Evolutionary conservation across 805 yeast species (phyloP).

Genomic region (Lachancea sp.): DNA sequence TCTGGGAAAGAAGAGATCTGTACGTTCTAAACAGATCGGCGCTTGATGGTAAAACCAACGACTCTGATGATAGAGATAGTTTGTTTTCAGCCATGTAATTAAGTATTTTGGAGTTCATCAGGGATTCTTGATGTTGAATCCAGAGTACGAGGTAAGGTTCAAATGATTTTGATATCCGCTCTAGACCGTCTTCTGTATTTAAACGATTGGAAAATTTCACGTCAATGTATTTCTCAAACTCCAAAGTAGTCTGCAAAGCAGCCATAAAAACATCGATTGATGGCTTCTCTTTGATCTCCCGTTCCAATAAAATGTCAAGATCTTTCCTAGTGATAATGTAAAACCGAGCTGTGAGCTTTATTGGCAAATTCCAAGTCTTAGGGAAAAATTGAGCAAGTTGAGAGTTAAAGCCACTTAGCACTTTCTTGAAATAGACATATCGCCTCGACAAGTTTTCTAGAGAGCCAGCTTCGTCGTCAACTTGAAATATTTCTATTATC

Average conservation of each 20-base stretch:
- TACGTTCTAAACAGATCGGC: slow-evolving; percentile 80
- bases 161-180: slow-evolving; percentile 56
- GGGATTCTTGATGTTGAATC: slow-evolving; percentile 76
- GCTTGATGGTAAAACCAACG: slow-evolving; percentile 75
- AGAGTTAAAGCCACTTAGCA: slow-evolving; percentile 52
- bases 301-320: slow-evolving; percentile 46
- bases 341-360: slow-evolving; percentile 54
- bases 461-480: slow-evolving; percentile 89
- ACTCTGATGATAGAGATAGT: slow-evolving; percentile 45
- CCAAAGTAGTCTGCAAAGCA: slow-evolving; percentile 69
- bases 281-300: slow-evolving; percentile 37
- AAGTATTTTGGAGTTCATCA: slow-evolving; percentile 53
- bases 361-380: slow-evolving; percentile 60
- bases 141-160: slow-evolving; percentile 82
- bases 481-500: slow-evolving; percentile 64
- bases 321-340: slow-evolving; percentile 67
- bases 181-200: slow-evolving; percentile 12
- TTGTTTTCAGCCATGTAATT: slow-evolving; percentile 58
- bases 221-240: slow-evolving; percentile 72
- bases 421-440: slow-evolving; percentile 71
- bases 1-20: slow-evolving; percentile 64
- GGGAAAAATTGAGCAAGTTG: slow-evolving; percentile 57
- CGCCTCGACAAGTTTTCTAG: slow-evolving; percentile 80
- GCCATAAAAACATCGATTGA: slow-evolving; percentile 62
- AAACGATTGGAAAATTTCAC: slow-evolving; percentile 48